These are phyloP conservation scores for Aristolochia contorta DNA, from an alignment of 164 flowering plant species.

Conservation along the genomic window DNA sequence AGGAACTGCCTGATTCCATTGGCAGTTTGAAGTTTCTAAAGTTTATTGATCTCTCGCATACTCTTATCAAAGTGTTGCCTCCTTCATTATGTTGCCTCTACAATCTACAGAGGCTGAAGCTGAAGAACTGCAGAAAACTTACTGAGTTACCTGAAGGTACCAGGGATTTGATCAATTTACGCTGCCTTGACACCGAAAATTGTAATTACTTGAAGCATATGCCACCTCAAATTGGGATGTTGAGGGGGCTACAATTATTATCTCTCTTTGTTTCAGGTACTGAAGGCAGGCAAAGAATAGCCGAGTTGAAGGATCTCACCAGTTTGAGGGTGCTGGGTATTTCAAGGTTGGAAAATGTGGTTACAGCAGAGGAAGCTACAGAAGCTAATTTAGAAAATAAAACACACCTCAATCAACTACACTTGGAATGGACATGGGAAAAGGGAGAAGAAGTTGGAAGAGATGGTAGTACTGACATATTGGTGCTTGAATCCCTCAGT, in stretches of 20 bases:
- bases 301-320: conserved; percentile 14
- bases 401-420: conserved; percentile 14
- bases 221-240: conserved; percentile 21
- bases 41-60: conserved; percentile 18
- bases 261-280: conserved; percentile 21
- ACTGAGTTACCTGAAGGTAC: conserved; percentile 10
- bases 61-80: conserved; percentile 17
- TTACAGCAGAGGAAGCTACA: conserved; percentile 13
- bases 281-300: conserved; percentile 11
- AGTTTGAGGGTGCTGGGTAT: conserved; percentile 22
- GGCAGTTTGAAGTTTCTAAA: conserved; percentile 18
- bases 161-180: conserved; percentile 11
- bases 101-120: conserved; percentile 24
- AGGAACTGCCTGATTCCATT: conserved; percentile 5
- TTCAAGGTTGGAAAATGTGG: conserved; percentile 27
- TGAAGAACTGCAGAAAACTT: conserved; percentile 13
- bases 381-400: conserved; percentile 22
- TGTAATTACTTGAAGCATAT: conserved; percentile 2
- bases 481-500: conserved; percentile 8
- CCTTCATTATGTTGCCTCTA: conserved; percentile 11
- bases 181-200: conserved; percentile 13
- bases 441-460: not conserved
- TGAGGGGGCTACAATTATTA: conserved; percentile 18
- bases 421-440: conserved; percentile 18
- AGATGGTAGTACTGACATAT: not conserved